Base-by-base conservation (phyloP, 495 filamentous ascomycete genomes). In the Aspergillus mulundensis region DNA sequence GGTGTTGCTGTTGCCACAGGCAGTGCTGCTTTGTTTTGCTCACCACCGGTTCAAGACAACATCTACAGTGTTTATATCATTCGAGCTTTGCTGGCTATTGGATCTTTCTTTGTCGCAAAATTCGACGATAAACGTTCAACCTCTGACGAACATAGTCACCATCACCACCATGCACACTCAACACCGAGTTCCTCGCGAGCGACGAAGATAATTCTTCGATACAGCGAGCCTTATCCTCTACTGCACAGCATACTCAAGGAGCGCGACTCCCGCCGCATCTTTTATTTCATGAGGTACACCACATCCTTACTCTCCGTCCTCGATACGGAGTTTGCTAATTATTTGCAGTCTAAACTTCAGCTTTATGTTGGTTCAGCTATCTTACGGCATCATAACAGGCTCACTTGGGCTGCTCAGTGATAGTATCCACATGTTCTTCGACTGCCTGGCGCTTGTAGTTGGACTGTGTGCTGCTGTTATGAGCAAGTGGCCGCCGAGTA, bases 381-480 rank as follows among this genome's bases (percentile, higher is more conserved):
- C 89, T 30, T 99, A 99, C 65, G 94, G 94, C 30, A 91, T 94
- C 60, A 66, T 90, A 12, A 96, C 91, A 6, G 91, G 94, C 52
- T 97, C 95, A 1, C 79, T 99, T 7, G 94, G 94, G 1, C 79
- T 99, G 3, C 84, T 99, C 5, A 96, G 90, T 61, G 94, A 99
- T 70, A 96, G 90, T 65, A 95, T 99, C 57, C 94, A 99, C 71
- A 99, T 99, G 94, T 95, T 99, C 66, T 99, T 99, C 60, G 94
- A 99, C 69, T 99, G 94, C 60, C 81, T 96, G 14, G 94, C 94
- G 18, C 80, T 99, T 19, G 86, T 88, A 1, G 89, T 97, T 15
- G 94, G 94, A 14, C 80, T 99, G 8, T 90, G 90, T 61, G 94
- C 94, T n/a, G 87, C 95, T 11, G 90, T 99, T 12, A 93, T 95